Evolutionary conservation across 2,329 filamentous ascomycete species (phyloP), one percentile per base, ranked within the genome.

Genomic region (Colletotrichum sp.): DNA sequence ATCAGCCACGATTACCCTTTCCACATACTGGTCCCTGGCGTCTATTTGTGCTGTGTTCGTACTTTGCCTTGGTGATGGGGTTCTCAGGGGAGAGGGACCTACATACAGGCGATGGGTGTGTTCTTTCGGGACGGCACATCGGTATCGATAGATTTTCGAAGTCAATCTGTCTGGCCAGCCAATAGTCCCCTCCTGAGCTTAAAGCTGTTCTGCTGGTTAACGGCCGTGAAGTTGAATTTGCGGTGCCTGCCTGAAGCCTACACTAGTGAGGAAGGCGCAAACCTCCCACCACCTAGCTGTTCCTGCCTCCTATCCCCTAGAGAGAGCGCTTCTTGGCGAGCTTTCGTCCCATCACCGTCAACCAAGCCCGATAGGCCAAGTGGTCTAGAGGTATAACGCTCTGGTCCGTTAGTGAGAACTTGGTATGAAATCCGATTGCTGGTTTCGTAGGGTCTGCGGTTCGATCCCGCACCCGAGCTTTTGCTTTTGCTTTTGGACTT

Each of bases 1-100:
- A 76, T 69, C 74, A 61, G 74, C 74, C 74, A 65, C 74, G 64
- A 69, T 74, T 69, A 75, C 48, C 60, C 18, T 55, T 71, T 52
- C 34, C 32, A 30, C 28, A 14, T 1, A 13, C 14, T 63, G 30
- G 6, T 8, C 10, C 18, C 14, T 3, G 6, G n/a, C 12, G n/a
- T 52, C n/a, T 21, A 13, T 24, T 7, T 7, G 10, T 24, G 59
- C 4, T 14, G 8, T 60, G 26, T 6, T 2, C 14, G 57, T 30
- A 21, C 1, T 13, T 52, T 4, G 3, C 43, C 2, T 21, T 52
- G 18, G 43, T 9, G 7, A 13, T 30, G 16, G 26, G 26, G 7
- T 0, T 32, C 2, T 30, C 13, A 60, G 3, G 26, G 12, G 16
- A 60, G 26, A 60, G 1, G 26, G 4, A 12, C n/a, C 43, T 21